Evolutionary conservation across 768 basidiomycete genomes (phyloP).

Genomic region (Arthromyces matolae): DNA sequence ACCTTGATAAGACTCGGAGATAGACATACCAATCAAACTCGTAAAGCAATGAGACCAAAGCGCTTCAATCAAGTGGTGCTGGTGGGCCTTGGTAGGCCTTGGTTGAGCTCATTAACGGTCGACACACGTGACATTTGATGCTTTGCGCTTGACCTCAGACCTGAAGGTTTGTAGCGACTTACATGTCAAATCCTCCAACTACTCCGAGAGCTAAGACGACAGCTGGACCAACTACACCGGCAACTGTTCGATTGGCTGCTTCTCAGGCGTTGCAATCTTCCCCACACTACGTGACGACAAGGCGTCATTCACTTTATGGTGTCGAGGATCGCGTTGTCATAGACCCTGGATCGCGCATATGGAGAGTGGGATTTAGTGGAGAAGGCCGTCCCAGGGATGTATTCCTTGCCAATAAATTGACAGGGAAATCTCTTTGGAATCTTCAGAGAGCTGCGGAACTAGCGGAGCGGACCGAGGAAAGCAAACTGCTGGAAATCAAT

Average conservation of each 20-base stretch:
- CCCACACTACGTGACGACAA: constrained; percentile 79
- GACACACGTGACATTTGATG: too few species aligned
- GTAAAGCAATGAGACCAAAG: too few species aligned
- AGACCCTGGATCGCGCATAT: constrained; percentile 89
- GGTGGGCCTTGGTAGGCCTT: too few species aligned
- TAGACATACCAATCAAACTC: too few species aligned
- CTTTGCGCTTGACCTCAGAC: neutral
- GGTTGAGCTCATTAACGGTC: too few species aligned
- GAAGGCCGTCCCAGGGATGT: constrained; percentile 89
- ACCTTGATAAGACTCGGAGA: too few species aligned
- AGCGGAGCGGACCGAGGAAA: constrained; percentile 65
- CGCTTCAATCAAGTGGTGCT: too few species aligned
- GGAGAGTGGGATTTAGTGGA: constrained; percentile 98
- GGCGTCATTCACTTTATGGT: constrained; percentile 92
- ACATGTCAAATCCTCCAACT: constrained; percentile 36
- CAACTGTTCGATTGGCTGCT: constrained; percentile 46
- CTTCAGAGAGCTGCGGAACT: constrained; percentile 52
- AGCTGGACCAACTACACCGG: constrained; percentile 50
- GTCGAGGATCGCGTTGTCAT: constrained; percentile 94
- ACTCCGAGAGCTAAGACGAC: constrained; percentile 39
- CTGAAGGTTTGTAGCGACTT: too few species aligned
- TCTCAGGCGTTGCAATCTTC: constrained; percentile 59
- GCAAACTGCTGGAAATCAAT: constrained; percentile 63
- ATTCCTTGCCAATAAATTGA: constrained; percentile 54
- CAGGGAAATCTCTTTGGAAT: constrained; percentile 53